Evolutionary conservation across 1,284 basidiomycete species (phyloP).

Genomic region (Ceratobasidium sp.): DNA sequence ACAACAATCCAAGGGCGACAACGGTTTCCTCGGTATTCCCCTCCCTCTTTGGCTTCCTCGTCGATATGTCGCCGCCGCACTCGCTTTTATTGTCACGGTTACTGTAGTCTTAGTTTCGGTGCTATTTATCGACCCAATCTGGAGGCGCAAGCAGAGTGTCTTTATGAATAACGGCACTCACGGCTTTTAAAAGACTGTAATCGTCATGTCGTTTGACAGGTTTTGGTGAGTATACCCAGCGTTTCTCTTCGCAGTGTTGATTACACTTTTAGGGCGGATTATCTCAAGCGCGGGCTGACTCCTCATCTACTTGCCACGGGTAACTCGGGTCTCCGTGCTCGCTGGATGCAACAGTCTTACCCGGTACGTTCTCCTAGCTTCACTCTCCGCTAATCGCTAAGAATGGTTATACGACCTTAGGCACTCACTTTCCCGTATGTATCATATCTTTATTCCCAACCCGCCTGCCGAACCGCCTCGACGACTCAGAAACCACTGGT

Average conservation of each 20-base stretch:
- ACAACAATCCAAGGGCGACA: background rate
- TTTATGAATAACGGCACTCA: conserved; percentile 73
- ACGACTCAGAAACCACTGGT: conserved; percentile 81
- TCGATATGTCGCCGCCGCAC: conserved; percentile 25
- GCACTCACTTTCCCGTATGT: conserved; percentile 89
- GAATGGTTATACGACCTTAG: conserved; percentile 57
- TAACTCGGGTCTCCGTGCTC: conserved; percentile 83
- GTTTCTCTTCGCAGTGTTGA: background rate
- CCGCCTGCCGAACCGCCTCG: background rate
- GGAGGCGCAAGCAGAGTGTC: conserved; percentile 23
- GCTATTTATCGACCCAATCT: conserved; percentile 36
- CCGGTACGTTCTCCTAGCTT: conserved; percentile 67
- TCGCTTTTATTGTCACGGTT: conserved; percentile 21
- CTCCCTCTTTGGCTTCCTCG: conserved; percentile 33
- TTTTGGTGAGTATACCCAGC: conserved; percentile 65
- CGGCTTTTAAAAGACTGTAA: conserved; percentile 79
- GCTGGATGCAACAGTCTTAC: conserved; percentile 86
- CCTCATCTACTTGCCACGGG: conserved; percentile 83
- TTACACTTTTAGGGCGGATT: conserved; percentile 71
- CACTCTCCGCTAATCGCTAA: no score
- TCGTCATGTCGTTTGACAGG: conserved; percentile 90
- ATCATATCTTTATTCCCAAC: background rate
- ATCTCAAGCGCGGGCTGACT: conserved; percentile 83
- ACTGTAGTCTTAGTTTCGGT: conserved; percentile 10
- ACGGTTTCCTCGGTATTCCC: conserved; percentile 14